A percentile compares a stretch with the other conserved stretches of the same genome.
These are phyloP conservation scores for Ophiorrhiza pumila DNA, from an alignment of 257 asterid genomes.

Conservation along the genomic window DNA sequence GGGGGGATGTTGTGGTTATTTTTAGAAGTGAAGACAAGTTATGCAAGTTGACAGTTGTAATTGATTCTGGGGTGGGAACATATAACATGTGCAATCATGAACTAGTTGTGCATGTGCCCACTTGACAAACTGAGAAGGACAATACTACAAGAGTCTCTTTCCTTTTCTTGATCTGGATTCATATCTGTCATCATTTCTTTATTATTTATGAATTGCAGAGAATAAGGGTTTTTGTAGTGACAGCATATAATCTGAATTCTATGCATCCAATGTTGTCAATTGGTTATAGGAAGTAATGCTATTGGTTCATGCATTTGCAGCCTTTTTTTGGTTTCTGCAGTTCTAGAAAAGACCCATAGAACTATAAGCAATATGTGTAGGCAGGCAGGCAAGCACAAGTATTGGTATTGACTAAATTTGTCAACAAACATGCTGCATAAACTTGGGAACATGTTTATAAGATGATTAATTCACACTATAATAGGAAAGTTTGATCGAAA, in stretches of 20 bases:
- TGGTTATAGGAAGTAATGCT: neutral
- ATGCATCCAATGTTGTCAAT: neutral
- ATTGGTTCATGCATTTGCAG: neutral
- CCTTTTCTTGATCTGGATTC: constrained; percentile 15
- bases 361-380: too few relatives aligned
- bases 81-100: constrained; percentile 69
- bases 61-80: constrained; percentile 66
- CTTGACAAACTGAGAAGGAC: constrained; percentile 35
- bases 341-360: too few relatives aligned
- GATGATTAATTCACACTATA: too few relatives aligned
- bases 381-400: too few relatives aligned
- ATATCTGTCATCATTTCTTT: neutral
- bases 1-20: constrained; percentile 23
- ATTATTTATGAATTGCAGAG: too few relatives aligned
- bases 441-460: neutral
- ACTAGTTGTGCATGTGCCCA: constrained; percentile 50
- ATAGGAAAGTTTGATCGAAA: too few relatives aligned
- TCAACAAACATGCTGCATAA: neutral
- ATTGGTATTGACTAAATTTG: too few relatives aligned
- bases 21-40: constrained; percentile 42
- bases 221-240: neutral
- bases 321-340: neutral
- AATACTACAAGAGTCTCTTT: neutral
- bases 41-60: constrained; percentile 54
- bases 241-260: neutral